Percentiles rank a stretch among this genome's conserved stretches.
These are phyloP conservation scores for Solanum ahanhuiri DNA, from an alignment of 257 asterid species.

Conservation along the genomic window DNA sequence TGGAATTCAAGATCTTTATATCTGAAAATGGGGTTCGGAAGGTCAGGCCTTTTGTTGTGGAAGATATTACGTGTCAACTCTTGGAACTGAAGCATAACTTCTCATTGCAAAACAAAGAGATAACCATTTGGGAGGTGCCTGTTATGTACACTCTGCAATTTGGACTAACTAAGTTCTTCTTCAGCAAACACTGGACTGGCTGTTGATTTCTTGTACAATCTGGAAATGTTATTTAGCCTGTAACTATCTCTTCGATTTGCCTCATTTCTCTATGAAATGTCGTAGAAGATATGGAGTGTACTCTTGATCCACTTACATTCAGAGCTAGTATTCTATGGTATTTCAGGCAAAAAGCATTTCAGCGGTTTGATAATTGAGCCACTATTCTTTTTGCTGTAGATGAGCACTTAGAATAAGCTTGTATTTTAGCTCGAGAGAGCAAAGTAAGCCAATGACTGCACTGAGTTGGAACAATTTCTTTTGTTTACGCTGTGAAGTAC, in stretches of 20 bases:
- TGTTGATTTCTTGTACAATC: neutral
- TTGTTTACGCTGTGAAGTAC: neutral
- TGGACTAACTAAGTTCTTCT: neutral
- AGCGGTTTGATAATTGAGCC: neutral
- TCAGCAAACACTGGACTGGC: neutral
- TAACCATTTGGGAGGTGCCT: neutral
- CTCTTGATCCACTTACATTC: neutral
- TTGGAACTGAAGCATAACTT: neutral
- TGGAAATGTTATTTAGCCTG: neutral
- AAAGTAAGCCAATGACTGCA: neutral
- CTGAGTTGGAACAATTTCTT: neutral
- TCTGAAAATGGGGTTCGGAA: neutral
- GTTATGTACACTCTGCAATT: neutral
- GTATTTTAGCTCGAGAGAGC: neutral
- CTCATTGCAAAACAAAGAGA: neutral
- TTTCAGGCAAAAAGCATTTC: neutral
- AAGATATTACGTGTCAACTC: neutral
- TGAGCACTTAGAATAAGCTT: neutral
- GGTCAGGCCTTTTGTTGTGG: neutral
- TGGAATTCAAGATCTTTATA: neutral
- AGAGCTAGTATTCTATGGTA: neutral
- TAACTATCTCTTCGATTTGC: neutral
- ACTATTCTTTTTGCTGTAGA: neutral
- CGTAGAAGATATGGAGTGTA: neutral
- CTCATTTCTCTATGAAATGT: neutral